Percentiles rank a stretch among this genome's conserved stretches.
Evolutionary conservation across 345 rosid genomes (phyloP).

Genomic region (Carallia pectinifolia): DNA sequence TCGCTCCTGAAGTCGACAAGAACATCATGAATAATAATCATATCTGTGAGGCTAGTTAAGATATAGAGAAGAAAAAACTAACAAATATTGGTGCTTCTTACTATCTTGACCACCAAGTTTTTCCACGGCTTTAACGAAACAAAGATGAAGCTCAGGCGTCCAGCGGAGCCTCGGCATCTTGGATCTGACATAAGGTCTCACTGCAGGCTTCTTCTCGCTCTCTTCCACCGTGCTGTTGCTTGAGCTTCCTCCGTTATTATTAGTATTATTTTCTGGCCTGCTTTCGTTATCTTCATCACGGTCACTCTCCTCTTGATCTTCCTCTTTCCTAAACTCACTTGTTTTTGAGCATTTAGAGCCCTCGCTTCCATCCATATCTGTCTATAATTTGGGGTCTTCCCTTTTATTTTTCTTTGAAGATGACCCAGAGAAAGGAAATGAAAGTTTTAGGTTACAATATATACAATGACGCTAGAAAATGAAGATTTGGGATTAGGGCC

Average conservation of each 20-base stretch:
- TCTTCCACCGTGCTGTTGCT: conserved; percentile 90
- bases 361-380: conserved; percentile 26
- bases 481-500: conserved; percentile 22
- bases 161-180: conserved; percentile 35
- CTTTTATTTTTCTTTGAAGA: background rate
- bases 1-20: conserved; percentile 20
- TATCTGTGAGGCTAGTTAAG: too few species aligned
- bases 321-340: conserved; percentile 17
- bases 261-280: conserved; percentile 17
- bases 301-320: conserved; percentile 29
- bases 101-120: conserved; percentile 34
- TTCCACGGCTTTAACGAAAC: conserved; percentile 31
- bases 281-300: conserved; percentile 31
- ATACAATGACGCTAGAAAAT: background rate
- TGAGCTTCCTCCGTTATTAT: conserved; percentile 44
- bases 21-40: too few species aligned
- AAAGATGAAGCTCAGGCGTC: conserved; percentile 37
- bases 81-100: conserved; percentile 11
- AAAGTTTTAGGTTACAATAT: background rate
- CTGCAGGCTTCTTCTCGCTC: conserved; percentile 51
- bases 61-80: background rate
- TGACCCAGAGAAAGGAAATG: background rate
- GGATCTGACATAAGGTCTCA: conserved; percentile 35
- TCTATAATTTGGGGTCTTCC: background rate
- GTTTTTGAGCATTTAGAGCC: conserved; percentile 35